phyloP scores from a whole-genome alignment of 768 basidiomycete genomes.

The Russula griseocarnosa region DNA sequence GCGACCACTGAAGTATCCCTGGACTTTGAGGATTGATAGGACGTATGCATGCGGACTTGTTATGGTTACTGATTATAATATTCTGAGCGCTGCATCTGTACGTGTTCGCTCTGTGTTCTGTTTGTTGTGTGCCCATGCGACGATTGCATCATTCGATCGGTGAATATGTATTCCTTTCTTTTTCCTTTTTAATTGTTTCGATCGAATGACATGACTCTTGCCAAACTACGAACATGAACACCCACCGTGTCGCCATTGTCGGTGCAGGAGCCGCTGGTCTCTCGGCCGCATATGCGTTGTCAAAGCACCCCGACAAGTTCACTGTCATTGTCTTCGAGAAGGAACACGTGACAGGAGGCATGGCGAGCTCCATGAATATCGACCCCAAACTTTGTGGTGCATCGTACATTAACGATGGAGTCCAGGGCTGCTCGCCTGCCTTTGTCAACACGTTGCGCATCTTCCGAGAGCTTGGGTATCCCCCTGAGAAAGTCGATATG shows the following conservation, averaged over 20 bases:
- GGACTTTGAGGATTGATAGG: constrained; percentile 15
- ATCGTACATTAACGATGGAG: constrained; percentile 39
- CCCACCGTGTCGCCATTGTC: constrained; percentile 17
- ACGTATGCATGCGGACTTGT: constrained; percentile 17
- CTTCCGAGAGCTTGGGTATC: constrained; percentile 36
- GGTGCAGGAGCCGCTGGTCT: constrained; percentile 32
- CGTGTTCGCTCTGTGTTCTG: constrained; percentile 19
- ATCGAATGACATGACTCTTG: background rate
- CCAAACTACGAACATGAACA: background rate
- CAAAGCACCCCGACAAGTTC: constrained; percentile 34
- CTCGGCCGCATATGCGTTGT: constrained; percentile 37
- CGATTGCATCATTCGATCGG: constrained; percentile 12
- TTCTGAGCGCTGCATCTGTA: constrained; percentile 19
- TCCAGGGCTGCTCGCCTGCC: constrained; percentile 38
- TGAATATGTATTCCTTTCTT: constrained; percentile 22
- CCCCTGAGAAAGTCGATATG: constrained; percentile 36
- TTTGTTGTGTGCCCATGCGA: constrained; percentile 12
- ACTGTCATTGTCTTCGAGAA: constrained; percentile 36
- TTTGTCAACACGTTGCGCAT: constrained; percentile 38
- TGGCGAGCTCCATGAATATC: constrained; percentile 38
- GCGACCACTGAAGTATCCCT: constrained; percentile 75
- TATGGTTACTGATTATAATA: constrained; percentile 19
- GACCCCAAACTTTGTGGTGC: constrained; percentile 35
- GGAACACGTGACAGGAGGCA: constrained; percentile 33
- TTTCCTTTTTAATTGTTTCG: background rate